phyloP scores from a whole-genome alignment of 2,329 filamentous ascomycete species.

The Pochonia chlamydosporia region DNA sequence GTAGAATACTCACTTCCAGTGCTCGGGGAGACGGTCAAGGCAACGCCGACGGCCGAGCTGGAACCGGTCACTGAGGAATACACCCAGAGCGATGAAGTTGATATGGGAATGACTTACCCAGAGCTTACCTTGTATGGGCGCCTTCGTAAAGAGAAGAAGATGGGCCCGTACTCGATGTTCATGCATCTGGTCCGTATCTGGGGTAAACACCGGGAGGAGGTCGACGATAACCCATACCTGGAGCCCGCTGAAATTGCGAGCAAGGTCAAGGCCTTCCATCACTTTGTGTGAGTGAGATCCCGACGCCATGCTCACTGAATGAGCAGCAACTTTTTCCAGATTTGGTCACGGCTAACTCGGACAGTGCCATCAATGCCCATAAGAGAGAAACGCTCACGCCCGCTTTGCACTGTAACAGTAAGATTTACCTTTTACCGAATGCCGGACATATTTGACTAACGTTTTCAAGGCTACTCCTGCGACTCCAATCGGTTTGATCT shows the following conservation, averaged over 20 bases:
- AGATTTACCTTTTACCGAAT: not conserved
- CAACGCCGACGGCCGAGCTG: conserved; percentile 1
- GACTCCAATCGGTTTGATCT: conserved; percentile 12
- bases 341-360: not conserved
- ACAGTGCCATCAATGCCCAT: conserved; percentile 8
- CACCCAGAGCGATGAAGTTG: conserved; percentile 31
- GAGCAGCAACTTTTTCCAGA: not conserved
- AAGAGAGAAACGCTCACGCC: conserved; percentile 4
- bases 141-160: conserved; percentile 35
- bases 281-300: conserved; percentile 35
- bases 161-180: conserved; percentile 35
- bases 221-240: conserved; percentile 15
- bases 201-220: conserved; percentile 17
- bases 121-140: conserved; percentile 33
- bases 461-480: conserved; percentile 1
- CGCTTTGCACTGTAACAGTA: conserved; percentile 1
- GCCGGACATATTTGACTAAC: not conserved
- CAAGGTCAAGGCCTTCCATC: conserved; percentile 28
- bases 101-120: conserved; percentile 38
- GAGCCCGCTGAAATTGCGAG: conserved; percentile 29
- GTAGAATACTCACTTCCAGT: conserved; percentile 49
- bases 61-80: not conserved
- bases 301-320: not conserved
- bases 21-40: not conserved
- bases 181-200: conserved; percentile 35